Conservation (phyloP, 495 filamentous ascomycete genomes). For the Daldinia concentrica region DNA sequence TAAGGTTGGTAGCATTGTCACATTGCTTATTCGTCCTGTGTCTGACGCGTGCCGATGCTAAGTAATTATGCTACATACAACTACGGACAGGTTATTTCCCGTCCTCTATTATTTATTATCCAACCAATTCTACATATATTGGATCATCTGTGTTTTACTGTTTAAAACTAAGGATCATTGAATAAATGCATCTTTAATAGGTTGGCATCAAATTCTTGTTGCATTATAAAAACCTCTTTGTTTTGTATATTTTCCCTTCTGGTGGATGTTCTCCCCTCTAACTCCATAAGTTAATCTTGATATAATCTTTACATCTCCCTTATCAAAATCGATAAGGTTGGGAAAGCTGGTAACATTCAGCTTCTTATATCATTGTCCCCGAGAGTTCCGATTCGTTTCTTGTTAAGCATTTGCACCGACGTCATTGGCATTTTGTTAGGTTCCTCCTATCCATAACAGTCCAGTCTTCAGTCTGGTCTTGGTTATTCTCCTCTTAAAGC, state of each 20-base stretch:
- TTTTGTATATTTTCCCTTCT: not conserved
- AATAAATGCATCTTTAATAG: not conserved
- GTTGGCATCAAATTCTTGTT: not conserved
- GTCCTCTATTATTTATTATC: no score
- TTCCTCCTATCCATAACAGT: not conserved
- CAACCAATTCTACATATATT: not conserved
- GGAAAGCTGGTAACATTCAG: not conserved
- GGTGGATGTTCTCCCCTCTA: not conserved
- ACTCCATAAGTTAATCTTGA: not conserved
- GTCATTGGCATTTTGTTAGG: conserved; percentile 29
- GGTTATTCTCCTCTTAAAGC: not conserved
- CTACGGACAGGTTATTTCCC: no score
- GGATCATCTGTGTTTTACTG: conserved; percentile 14
- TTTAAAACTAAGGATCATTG: conserved; percentile 2
- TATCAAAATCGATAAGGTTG: not conserved
- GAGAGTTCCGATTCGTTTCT: conserved; percentile 17
- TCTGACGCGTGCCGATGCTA: not conserved
- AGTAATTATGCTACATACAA: not conserved
- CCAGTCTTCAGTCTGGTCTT: no score
- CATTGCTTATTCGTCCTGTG: conserved; percentile 6
- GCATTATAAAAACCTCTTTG: conserved; percentile 13
- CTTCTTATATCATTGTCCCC: not conserved
- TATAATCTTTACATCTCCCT: not conserved
- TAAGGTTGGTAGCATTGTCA: not conserved
- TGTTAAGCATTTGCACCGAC: conserved; percentile 8